A percentile compares a stretch with the other conserved stretches of the same genome.
Conservation (phyloP, 1,284 basidiomycete genomes). For the Pholiota adiposa region DNA sequence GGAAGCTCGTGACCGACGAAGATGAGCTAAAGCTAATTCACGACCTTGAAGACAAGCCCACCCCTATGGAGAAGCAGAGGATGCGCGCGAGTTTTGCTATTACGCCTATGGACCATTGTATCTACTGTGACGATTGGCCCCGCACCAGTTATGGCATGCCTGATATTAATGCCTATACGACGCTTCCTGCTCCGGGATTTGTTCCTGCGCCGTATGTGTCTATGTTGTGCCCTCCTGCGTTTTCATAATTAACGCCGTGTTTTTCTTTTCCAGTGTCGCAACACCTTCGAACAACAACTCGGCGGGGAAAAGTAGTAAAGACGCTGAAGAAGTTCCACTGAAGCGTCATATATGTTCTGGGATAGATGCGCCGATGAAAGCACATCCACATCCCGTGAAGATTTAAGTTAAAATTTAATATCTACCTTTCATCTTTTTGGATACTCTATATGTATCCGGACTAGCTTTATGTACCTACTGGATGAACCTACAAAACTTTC, state of each 20-base stretch:
- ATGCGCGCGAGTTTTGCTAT: no score
- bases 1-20: constrained; percentile 16
- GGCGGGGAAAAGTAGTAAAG: neutral
- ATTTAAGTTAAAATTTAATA: no score
- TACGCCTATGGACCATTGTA: neutral
- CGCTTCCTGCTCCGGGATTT: neutral
- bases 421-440: no score
- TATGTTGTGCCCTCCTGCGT: neutral
- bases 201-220: neutral
- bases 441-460: no score
- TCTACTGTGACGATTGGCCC: neutral
- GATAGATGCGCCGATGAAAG: constrained; percentile 18
- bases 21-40: constrained; percentile 14
- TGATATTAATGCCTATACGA: no score
- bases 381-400: constrained; percentile 17
- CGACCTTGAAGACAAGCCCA: constrained; percentile 12
- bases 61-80: neutral
- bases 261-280: no score
- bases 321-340: neutral
- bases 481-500: no score
- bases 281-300: no score
- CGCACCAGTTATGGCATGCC: neutral
- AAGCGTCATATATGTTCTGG: constrained; percentile 2
- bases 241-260: no score
- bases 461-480: no score